phyloP scores from a whole-genome alignment of 768 basidiomycete genomes.

The Mycena floridula region DNA sequence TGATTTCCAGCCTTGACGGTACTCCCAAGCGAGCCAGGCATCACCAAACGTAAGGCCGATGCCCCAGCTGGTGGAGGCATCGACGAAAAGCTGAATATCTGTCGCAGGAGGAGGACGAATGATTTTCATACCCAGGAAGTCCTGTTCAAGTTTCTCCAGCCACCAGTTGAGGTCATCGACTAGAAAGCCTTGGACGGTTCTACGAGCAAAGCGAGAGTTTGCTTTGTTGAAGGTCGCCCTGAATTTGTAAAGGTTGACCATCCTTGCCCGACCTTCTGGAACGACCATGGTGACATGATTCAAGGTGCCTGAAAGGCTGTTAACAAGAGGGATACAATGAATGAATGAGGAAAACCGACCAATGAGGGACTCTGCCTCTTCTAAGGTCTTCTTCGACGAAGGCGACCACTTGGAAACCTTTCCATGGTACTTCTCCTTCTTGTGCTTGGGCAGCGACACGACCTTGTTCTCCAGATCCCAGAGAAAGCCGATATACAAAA shows the following conservation, averaged over 20 bases:
- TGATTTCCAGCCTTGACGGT: no score
- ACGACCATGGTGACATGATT: neutral
- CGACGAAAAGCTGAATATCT: no score
- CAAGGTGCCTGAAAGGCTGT: neutral
- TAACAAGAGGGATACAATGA: neutral
- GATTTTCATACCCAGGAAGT: neutral
- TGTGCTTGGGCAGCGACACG: constrained; percentile 9
- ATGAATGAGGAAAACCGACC: neutral
- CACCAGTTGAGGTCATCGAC: neutral
- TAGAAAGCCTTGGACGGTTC: neutral
- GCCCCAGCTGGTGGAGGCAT: no score
- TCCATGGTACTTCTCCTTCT: constrained; percentile 10
- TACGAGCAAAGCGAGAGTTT: neutral
- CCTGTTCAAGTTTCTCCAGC: neutral
- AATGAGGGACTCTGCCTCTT: constrained; percentile 2
- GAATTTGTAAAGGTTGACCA: neutral
- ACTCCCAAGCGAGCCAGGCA: no score
- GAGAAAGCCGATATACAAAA: constrained; percentile 11
- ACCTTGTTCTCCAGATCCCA: constrained; percentile 11
- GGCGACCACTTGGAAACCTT: constrained; percentile 1
- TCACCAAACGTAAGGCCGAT: no score
- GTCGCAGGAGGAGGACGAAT: no score
- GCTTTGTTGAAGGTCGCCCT: neutral
- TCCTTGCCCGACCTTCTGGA: neutral
- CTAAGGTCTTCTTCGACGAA: neutral